Evolutionary conservation across 305 asterid species (phyloP).

Genomic region (Fraxinus floribunda): DNA sequence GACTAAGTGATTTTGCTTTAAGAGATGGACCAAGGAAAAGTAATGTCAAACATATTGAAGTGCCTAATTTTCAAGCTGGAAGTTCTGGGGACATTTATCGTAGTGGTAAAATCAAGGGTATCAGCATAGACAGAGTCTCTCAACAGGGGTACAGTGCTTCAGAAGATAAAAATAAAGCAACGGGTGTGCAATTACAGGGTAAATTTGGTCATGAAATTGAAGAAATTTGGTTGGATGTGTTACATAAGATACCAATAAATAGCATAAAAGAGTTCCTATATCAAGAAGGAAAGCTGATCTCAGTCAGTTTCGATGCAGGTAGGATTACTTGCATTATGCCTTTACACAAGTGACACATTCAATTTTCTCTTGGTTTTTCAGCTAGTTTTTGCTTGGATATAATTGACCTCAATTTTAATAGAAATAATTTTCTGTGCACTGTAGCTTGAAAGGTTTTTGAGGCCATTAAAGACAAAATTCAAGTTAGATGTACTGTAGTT

Average conservation of each 20-base stretch:
- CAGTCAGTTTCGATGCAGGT: conserved; percentile 87
- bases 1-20: conserved; percentile 35
- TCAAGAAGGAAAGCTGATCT: conserved; percentile 81
- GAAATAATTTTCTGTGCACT: neutral
- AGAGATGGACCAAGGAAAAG: conserved; percentile 65
- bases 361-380: neutral
- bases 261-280: conserved; percentile 72
- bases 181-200: conserved; percentile 32
- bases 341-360: neutral
- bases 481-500: neutral
- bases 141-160: conserved; percentile 34
- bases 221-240: conserved; percentile 83
- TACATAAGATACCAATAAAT: conserved; percentile 59
- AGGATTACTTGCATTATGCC: conserved; percentile 26
- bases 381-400: neutral
- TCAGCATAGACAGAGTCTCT: conserved; percentile 30
- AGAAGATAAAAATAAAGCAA: conserved; percentile 33
- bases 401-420: neutral
- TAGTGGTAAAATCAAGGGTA: conserved; percentile 38
- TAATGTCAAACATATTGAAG: conserved; percentile 46
- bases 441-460: neutral
- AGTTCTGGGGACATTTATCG: conserved; percentile 38
- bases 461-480: neutral
- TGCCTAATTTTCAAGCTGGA: conserved; percentile 43
- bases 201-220: conserved; percentile 42